phyloP scores from a whole-genome alignment of 2,329 filamentous ascomycete genomes.

The Aspergillus sp. region DNA sequence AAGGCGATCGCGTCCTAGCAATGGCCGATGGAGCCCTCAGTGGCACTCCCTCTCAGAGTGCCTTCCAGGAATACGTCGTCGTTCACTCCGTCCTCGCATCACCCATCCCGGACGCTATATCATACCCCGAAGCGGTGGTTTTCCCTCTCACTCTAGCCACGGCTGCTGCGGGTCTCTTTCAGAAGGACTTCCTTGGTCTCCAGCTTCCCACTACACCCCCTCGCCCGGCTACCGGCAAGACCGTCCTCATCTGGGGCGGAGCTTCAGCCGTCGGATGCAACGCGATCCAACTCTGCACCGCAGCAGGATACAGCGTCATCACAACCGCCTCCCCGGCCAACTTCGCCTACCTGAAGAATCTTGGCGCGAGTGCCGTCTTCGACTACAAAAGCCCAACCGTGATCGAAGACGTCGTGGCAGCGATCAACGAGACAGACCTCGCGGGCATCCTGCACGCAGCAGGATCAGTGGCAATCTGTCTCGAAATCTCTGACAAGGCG shows the following conservation, averaged over 20 bases:
- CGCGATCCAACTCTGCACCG: constrained; percentile 41
- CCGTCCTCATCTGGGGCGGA: constrained; percentile 49
- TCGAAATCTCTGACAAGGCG: too few relatives aligned
- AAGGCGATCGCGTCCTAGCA: not conserved
- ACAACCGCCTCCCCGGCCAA: constrained; percentile 38
- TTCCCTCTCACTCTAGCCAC: constrained; percentile 31
- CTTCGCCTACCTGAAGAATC: constrained; percentile 37
- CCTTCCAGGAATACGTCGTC: constrained; percentile 24
- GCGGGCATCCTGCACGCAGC: not conserved
- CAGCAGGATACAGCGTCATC: constrained; percentile 37
- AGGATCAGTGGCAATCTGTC: too few relatives aligned
- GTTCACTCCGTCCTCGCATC: constrained; percentile 10
- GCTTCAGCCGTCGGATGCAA: constrained; percentile 43
- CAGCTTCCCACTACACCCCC: constrained; percentile 11
- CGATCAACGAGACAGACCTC: constrained; percentile 3
- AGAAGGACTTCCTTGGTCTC: constrained; percentile 13
- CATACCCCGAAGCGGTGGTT: constrained; percentile 26
- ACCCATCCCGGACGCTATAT: constrained; percentile 22
- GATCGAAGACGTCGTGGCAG: constrained; percentile 7
- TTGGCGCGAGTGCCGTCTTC: constrained; percentile 42
- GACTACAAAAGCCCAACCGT: constrained; percentile 35
- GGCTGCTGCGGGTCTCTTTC: constrained; percentile 27
- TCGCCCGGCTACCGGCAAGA: constrained; percentile 3
- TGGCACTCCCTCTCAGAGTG: constrained; percentile 3
- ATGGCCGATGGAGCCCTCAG: not conserved